Base-by-base conservation (phyloP, 306 rosid species). In the Casuarina glauca region DNA sequence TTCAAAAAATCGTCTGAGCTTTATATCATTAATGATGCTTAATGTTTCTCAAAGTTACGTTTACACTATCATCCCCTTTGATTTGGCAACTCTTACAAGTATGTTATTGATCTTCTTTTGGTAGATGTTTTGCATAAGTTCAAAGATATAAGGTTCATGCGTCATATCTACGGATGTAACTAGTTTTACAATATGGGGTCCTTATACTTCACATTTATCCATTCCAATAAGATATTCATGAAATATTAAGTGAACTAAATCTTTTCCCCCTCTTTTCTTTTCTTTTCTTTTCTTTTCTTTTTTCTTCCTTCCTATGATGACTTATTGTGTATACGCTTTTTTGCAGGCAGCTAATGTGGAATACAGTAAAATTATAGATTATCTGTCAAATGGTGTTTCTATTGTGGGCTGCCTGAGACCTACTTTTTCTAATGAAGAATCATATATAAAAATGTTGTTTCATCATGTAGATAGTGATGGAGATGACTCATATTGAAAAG, bases 351-450 rank as follows among this genome's bases (percentile, higher is more conserved):
- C 88, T 67, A 78, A 82, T 75, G 44, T 75, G 85, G 89, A 88
- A 51, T 86, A 83, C 81, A 87, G 78, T 42, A 88, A 79, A 83
- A 82, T 84, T 66, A 91, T 92, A 92, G 85, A 81, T 73, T 87
- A 84, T 85, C 98, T 97, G 69, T 90, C 93, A 67, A 94, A 92
- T 84, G 97, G 97, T 72, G 92, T 94, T 73, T 92, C 97, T 71
- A 90, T 94, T 79, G 70, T 90, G 75, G 98, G 98, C 74, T 89
- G 83, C 76, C 93, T 94, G 74, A 87, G 90, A 84, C 98, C 97
- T 39, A 86, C 92, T 73, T 88, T 77, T 76, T 82, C 88, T 64
- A 97, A 94, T 76, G 97, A 94, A 87, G 94, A 79, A 82, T 82
- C 89, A 50, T 84, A 89, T 75, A 69, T 89, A 77, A 87, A 89